These are phyloP conservation scores for Kockiozyma suomiensis DNA, from an alignment of 805 yeast genomes.

Conservation along the genomic window DNA sequence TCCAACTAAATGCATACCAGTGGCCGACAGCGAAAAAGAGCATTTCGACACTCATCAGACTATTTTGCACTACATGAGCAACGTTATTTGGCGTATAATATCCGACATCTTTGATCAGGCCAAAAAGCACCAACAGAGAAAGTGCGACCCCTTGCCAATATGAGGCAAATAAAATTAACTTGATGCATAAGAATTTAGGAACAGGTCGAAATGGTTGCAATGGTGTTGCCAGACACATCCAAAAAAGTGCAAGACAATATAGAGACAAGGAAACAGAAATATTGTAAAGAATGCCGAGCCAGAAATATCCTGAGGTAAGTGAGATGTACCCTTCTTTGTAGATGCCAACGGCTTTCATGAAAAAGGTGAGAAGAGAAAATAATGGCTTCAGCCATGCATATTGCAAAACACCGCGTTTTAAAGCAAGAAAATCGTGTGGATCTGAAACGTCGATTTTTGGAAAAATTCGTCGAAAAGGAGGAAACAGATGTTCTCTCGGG, in stretches of 20 bases:
- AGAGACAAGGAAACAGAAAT: conserved; percentile 77
- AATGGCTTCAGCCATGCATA: conserved; percentile 94
- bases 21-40: conserved; percentile 87
- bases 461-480: conserved; percentile 50
- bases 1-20: conserved; percentile 78
- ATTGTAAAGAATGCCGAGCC: conserved; percentile 75
- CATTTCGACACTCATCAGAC: conserved; percentile 78
- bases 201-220: conserved; percentile 80
- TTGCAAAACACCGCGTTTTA: conserved; percentile 86
- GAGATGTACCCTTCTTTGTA: conserved; percentile 58
- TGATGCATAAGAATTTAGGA: conserved; percentile 84
- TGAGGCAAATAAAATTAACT: conserved; percentile 92
- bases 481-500: conserved; percentile 66
- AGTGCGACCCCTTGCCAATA: conserved; percentile 87
- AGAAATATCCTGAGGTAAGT: conserved; percentile 54
- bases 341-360: conserved; percentile 52
- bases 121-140: conserved; percentile 47
- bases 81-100: conserved; percentile 42
- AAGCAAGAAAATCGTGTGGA: conserved; percentile 71
- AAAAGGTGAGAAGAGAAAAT: conserved; percentile 59
- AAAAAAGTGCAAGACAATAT: conserved; percentile 83
- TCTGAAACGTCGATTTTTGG: conserved; percentile 79
- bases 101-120: conserved; percentile 41
- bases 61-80: conserved; percentile 72
- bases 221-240: conserved; percentile 86